These are phyloP conservation scores for Garcia nutans DNA, from an alignment of 345 rosid genomes.

Conservation along the genomic window DNA sequence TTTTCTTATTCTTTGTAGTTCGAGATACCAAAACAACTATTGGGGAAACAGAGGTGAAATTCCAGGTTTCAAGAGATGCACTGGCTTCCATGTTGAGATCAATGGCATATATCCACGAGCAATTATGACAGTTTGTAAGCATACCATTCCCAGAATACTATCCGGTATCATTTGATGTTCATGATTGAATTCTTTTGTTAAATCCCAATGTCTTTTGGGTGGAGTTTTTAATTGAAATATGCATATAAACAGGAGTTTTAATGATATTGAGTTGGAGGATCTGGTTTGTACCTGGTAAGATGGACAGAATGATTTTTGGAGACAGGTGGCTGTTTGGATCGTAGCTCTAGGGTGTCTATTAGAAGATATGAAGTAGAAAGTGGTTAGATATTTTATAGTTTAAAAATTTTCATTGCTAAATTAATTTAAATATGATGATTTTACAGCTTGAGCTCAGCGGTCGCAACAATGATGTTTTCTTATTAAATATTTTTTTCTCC, in stretches of 20 bases:
- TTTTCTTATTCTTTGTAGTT: slow-evolving; percentile 36
- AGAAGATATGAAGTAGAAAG: background rate
- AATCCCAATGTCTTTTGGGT: background rate
- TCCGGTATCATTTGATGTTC: background rate
- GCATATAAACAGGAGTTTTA: background rate
- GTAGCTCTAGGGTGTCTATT: background rate
- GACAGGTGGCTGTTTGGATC: background rate
- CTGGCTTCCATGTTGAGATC: slow-evolving; percentile 64
- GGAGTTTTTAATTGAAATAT: background rate
- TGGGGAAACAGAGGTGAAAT: slow-evolving; percentile 62
- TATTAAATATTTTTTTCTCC: too few relatives aligned
- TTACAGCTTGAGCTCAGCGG: background rate
- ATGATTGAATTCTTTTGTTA: background rate
- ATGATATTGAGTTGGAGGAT: background rate
- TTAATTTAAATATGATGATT: background rate
- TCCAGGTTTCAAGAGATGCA: slow-evolving; percentile 64
- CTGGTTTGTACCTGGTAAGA: background rate
- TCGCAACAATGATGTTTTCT: background rate
- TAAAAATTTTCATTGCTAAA: background rate
- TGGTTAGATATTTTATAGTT: background rate
- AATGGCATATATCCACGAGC: slow-evolving; percentile 57
- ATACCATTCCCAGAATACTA: background rate
- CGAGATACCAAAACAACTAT: slow-evolving; percentile 47
- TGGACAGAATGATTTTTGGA: background rate
- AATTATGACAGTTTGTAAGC: slow-evolving; percentile 48